These are phyloP conservation scores for Tolypocladium nubicola DNA, from an alignment of 2,329 filamentous ascomycete genomes.

Conservation along the genomic window DNA sequence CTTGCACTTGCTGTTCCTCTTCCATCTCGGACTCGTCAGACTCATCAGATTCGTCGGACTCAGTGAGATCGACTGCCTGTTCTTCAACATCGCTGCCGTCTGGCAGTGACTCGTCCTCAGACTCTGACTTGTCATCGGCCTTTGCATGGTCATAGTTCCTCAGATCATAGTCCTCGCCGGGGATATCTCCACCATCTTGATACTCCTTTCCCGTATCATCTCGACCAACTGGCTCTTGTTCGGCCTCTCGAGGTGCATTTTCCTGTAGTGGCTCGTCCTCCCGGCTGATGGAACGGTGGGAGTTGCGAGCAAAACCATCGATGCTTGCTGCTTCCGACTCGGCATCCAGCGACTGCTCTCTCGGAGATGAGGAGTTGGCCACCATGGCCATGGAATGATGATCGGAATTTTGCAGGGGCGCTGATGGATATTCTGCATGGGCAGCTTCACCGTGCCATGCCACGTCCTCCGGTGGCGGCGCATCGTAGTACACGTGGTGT, in stretches of 20 bases:
- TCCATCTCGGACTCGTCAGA: conserved; percentile 7
- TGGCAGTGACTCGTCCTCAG: conserved; percentile 5
- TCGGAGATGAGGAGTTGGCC: not conserved
- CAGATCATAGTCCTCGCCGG: conserved; percentile 23
- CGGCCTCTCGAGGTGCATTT: not conserved
- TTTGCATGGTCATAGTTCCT: conserved; percentile 20
- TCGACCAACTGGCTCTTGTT: not conserved
- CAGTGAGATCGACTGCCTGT: conserved; percentile 18
- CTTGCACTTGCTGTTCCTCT: conserved; percentile 7
- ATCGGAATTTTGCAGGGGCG: not conserved
- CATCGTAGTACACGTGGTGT: not conserved
- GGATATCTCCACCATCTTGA: conserved; percentile 15
- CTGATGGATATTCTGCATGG: not conserved
- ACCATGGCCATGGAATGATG: not conserved
- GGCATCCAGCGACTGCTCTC: not conserved
- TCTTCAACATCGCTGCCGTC: conserved; percentile 7
- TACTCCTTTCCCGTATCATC: conserved; percentile 10
- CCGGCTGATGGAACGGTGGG: not conserved
- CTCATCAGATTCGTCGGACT: conserved; percentile 10
- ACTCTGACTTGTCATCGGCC: conserved; percentile 19
- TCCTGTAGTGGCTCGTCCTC: not conserved
- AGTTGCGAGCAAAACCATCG: not conserved
- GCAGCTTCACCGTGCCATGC: not conserved
- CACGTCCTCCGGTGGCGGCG: not conserved
- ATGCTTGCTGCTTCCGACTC: not conserved